Base-by-base conservation (phyloP, 2,329 filamentous ascomycete genomes). In the Fusarium caatingaense region DNA sequence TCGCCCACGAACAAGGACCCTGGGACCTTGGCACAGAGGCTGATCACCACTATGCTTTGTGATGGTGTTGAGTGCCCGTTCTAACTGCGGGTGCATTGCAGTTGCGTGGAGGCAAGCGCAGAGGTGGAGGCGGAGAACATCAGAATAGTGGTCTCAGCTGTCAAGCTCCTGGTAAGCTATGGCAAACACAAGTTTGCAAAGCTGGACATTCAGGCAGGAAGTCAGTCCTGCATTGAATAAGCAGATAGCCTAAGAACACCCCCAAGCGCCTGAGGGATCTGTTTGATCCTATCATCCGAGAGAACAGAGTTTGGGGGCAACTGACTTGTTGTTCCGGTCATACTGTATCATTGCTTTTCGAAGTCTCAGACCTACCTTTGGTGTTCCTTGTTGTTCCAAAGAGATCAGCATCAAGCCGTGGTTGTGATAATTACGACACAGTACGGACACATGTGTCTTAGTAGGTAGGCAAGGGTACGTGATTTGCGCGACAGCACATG, bases 11-110 rank as follows among this genome's bases (percentile, higher is more conserved):
- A 49, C 58, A 71, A 54, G 62, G 69, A 50, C 72, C 65, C 69
- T 66, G 60, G 62, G 65, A 66, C 65, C 60, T 68, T 74, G 72
- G 37, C 41, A 42, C 47, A 53, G 50, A 73, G 57, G 69, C 68
- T 74, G 66, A 74, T 68, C 60, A 56, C 61, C 58, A 59, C 60
- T 37, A 46, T 54, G 51, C 48, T 61, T 60, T 69, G 45, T 73
- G 66, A 56, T 64, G 62, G 54, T 71, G 67, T 53, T 57, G 40
- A 60, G 51, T 71, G 27, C 27, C 27, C 27, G 67, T 49, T 57
- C 30, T 48, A 64, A 50, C 54, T 65, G 65, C 37, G 58, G 58
- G 55, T 51, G 45, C 44, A 37, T 55, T 64, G 41, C 44, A 66
- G 47, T 47, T 55, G 34, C 28, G 60, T 46, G 58, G 61, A 68